phyloP scores from a whole-genome alignment of 73 alveolate genomes.

The Symbiodinium natans region DNA sequence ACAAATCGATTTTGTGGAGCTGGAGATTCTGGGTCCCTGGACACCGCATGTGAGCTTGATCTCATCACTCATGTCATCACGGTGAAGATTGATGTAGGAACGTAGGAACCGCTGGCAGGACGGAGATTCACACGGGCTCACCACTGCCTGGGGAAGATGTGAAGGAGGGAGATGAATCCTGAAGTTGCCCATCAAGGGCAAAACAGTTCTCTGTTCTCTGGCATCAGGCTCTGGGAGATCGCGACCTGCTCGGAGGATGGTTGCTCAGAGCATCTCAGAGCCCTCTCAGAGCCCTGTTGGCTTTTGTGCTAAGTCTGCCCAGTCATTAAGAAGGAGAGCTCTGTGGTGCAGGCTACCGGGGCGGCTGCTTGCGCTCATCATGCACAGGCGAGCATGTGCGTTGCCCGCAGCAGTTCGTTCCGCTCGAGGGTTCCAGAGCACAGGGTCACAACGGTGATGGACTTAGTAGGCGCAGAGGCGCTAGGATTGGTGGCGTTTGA shows the following conservation, averaged over 20 bases:
- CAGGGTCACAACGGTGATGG: too few relatives aligned
- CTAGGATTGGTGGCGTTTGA: too few relatives aligned
- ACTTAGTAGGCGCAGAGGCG: not conserved
- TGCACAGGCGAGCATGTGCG: too few relatives aligned
- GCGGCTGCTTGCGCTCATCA: constrained; percentile 48
- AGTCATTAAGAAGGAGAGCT: not conserved
- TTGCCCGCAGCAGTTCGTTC: too few relatives aligned
- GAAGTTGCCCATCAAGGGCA: not conserved
- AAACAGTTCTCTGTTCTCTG: too few relatives aligned
- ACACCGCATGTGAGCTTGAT: constrained; percentile 8
- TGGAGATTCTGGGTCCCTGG: constrained; percentile 83
- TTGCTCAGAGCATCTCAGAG: too few relatives aligned
- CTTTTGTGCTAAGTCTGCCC: too few relatives aligned
- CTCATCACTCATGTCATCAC: not conserved
- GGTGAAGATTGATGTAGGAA: not conserved
- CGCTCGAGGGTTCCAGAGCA: too few relatives aligned
- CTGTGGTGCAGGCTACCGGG: constrained; percentile 44
- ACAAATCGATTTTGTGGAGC: constrained; percentile 53
- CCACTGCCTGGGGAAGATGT: constrained; percentile 49
- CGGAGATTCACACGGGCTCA: constrained; percentile 25
- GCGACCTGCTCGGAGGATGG: constrained; percentile 66
- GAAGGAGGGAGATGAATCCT: not conserved
- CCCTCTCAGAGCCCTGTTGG: too few relatives aligned
- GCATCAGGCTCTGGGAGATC: constrained; percentile 68
- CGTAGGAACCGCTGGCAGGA: constrained; percentile 17